Evolutionary conservation across 164 flowering plant species (phyloP).

Genomic region (Berberis thunbergii): DNA sequence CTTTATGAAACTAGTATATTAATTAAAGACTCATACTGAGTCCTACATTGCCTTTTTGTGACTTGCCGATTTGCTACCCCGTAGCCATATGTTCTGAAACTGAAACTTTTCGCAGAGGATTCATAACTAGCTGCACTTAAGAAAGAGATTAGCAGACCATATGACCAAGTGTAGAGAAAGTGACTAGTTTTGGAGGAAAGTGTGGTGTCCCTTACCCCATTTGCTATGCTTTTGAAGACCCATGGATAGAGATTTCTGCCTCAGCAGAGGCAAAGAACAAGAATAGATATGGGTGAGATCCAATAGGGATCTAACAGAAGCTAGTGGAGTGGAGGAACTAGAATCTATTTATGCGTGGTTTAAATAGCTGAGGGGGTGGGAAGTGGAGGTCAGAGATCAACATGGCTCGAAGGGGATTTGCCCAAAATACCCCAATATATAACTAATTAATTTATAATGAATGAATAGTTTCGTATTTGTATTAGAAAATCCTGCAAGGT

Average conservation of each 20-base stretch:
- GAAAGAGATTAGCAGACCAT: background rate
- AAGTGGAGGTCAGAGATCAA: background rate
- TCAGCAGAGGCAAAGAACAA: background rate
- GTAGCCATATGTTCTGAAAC: background rate
- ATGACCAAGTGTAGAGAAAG: background rate
- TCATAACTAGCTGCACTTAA: no score
- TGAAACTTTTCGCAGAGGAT: background rate
- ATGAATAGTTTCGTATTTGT: background rate
- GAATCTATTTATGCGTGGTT: background rate
- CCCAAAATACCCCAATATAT: background rate
- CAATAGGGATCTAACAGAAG: background rate
- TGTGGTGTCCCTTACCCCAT: background rate
- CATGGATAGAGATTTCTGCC: background rate
- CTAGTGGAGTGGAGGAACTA: background rate
- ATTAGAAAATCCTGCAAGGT: background rate
- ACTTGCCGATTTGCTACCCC: background rate
- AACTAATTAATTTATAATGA: background rate
- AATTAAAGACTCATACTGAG: background rate
- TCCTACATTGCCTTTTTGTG: background rate
- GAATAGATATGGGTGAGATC: background rate
- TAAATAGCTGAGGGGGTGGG: background rate
- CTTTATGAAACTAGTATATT: background rate
- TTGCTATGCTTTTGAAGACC: background rate
- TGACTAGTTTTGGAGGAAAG: background rate
- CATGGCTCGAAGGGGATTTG: background rate